A percentile compares a stretch with the other conserved stretches of the same genome.
phyloP scores from a whole-genome alignment of 257 asterid species.

The Jaltomata sinuosa region DNA sequence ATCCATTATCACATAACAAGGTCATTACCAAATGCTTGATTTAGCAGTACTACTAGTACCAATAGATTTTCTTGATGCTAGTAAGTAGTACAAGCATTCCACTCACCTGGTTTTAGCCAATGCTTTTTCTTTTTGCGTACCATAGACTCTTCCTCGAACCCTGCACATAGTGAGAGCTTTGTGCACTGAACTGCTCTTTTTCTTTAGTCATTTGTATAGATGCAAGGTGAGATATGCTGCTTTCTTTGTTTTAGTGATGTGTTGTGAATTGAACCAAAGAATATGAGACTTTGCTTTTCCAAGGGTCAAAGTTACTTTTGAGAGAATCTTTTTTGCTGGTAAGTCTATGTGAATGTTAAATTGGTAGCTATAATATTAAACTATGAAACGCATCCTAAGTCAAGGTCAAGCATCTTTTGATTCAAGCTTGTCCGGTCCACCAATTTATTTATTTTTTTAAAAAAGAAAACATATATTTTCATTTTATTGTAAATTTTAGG shows the following conservation, averaged over 20 bases:
- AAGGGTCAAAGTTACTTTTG: neutral
- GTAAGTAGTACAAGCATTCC: neutral
- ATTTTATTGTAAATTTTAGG: too few species aligned
- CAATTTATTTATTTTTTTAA: neutral
- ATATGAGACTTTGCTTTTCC: neutral
- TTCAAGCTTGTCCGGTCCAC: neutral
- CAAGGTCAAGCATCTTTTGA: neutral
- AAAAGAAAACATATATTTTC: too few species aligned
- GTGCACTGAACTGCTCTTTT: neutral
- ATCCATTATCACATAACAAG: conserved; percentile 3
- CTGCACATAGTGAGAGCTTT: neutral
- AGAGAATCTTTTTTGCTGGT: neutral
- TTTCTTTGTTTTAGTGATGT: neutral
- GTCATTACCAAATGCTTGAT: conserved; percentile 14
- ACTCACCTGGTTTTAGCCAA: neutral
- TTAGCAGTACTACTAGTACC: neutral
- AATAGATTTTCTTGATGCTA: neutral
- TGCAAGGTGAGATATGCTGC: neutral
- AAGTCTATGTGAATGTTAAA: neutral
- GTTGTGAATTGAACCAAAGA: neutral
- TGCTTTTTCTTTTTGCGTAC: neutral
- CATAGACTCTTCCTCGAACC: neutral
- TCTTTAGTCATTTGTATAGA: neutral
- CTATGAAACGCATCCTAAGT: neutral
- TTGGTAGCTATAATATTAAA: neutral